phyloP scores from a whole-genome alignment of 805 yeast genomes.

The Aciculoconidium aculeatum region DNA sequence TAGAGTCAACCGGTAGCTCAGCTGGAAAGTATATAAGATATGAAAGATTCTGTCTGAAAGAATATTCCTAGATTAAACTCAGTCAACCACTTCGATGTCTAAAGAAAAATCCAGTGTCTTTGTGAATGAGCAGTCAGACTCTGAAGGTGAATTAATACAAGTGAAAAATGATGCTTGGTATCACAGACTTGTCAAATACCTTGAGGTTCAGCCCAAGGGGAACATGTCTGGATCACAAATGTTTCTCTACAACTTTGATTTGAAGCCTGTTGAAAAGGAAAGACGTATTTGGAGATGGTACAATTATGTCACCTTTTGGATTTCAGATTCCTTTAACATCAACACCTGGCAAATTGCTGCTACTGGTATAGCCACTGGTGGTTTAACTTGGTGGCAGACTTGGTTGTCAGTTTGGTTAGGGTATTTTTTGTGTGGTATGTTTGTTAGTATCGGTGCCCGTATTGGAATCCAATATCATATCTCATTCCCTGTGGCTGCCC shows the following conservation, averaged over 20 bases:
- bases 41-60: too few species aligned
- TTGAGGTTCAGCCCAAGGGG: conserved; percentile 30
- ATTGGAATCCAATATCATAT: conserved; percentile 78
- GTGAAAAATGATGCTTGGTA: conserved; percentile 23
- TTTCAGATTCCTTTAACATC: conserved; percentile 84
- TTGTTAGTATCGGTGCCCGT: conserved; percentile 67
- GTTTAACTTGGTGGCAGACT: conserved; percentile 85
- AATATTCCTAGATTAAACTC: too few species aligned
- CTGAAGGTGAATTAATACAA: conserved; percentile 8
- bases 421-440: conserved; percentile 60
- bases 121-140: too few species aligned
- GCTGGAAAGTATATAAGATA: too few species aligned
- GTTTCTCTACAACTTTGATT: conserved; percentile 68
- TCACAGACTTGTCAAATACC: conserved; percentile 18
- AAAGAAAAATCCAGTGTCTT: too few species aligned
- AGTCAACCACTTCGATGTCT: too few species aligned
- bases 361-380: conserved; percentile 66
- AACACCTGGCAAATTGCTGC: conserved; percentile 91
- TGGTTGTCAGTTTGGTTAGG: conserved; percentile 91
- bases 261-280: conserved; percentile 68
- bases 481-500: conserved; percentile 75
- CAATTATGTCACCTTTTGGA: conserved; percentile 76
- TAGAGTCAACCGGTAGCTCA: too few species aligned
- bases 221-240: conserved; percentile 52
- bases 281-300: conserved; percentile 86